phyloP scores from a whole-genome alignment of 75 land plant species.

The Gnetum montanum region DNA sequence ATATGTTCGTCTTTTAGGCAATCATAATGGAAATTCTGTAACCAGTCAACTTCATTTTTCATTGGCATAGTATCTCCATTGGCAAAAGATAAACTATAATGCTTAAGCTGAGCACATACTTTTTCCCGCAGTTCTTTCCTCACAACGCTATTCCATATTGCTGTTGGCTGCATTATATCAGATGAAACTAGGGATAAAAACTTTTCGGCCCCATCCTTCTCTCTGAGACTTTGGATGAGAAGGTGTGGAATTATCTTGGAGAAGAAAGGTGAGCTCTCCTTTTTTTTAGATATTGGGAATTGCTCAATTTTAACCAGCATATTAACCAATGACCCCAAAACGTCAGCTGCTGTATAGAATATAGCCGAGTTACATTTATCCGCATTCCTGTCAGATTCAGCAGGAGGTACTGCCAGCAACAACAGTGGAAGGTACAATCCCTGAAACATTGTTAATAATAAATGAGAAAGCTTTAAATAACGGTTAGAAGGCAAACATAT shows the following conservation, averaged over 20 bases:
- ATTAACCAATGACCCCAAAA: slow-evolving; percentile 20
- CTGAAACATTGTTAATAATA: too few relatives aligned
- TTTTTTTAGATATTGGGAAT: neutral
- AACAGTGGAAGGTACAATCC: slow-evolving; percentile 36
- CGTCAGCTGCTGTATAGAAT: slow-evolving; percentile 36
- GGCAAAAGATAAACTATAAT: slow-evolving; percentile 7
- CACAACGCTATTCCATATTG: slow-evolving; percentile 24
- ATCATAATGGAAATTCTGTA: slow-evolving; percentile 28
- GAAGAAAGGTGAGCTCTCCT: slow-evolving; percentile 8
- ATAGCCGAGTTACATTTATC: slow-evolving; percentile 28
- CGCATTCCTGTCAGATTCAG: slow-evolving; percentile 15
- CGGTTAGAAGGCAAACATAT: neutral
- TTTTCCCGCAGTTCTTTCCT: slow-evolving; percentile 21
- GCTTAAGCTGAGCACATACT: slow-evolving; percentile 13
- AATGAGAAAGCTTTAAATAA: neutral
- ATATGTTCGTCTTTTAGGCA: slow-evolving; percentile 26
- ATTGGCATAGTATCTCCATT: slow-evolving; percentile 6
- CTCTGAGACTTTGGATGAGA: slow-evolving; percentile 19
- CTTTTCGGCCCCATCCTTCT: slow-evolving; percentile 30
- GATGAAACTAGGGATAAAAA: slow-evolving; percentile 20
- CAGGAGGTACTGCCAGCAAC: slow-evolving; percentile 28
- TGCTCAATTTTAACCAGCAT: slow-evolving; percentile 7
- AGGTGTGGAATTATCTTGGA: slow-evolving; percentile 20
- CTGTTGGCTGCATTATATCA: slow-evolving; percentile 26
- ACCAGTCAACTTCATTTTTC: slow-evolving; percentile 32